Conservation (phyloP, 352 stramenopile genomes). For the Globisporangium mamillatum region DNA sequence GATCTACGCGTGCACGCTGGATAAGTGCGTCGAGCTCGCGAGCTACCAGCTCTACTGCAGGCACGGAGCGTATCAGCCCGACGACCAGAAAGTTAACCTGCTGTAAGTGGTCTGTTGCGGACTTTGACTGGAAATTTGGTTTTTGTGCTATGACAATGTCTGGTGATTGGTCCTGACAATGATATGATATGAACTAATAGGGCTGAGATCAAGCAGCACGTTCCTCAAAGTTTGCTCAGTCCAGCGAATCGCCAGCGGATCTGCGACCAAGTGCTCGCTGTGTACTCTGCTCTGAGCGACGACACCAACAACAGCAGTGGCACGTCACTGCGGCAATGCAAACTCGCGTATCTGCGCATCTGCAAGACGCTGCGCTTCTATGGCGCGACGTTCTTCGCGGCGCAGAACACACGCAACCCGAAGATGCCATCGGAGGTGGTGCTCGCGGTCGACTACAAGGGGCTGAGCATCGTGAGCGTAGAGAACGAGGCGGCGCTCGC, state of each 20-base stretch:
- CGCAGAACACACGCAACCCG: conserved; percentile 45
- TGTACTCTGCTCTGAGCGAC: conserved; percentile 25
- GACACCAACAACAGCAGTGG: neutral
- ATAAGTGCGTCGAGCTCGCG: conserved; percentile 56
- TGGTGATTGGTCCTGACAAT: neutral
- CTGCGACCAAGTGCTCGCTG: conserved; percentile 34
- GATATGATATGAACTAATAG: neutral
- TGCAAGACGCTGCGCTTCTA: conserved; percentile 65
- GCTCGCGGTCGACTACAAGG: conserved; percentile 63
- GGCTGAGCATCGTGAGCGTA: conserved; percentile 54
- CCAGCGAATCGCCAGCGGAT: conserved; percentile 38
- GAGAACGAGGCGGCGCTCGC: conserved; percentile 55
- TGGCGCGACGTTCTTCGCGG: conserved; percentile 65
- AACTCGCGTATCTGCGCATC: conserved; percentile 56
- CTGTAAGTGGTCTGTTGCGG: conserved; percentile 21
- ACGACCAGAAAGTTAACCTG: neutral
- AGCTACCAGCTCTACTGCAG: conserved; percentile 66
- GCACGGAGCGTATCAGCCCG: conserved; percentile 24
- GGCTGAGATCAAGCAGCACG: conserved; percentile 29
- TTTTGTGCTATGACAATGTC: neutral
- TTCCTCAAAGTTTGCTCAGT: conserved; percentile 38
- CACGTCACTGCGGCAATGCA: conserved; percentile 36
- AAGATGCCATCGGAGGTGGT: conserved; percentile 51
- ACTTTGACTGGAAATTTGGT: neutral
- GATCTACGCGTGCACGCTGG: conserved; percentile 49